Percentiles rank a stretch among this genome's conserved stretches.
phyloP scores from a whole-genome alignment of 257 asterid genomes.

The Ocimum tenuiflorum region DNA sequence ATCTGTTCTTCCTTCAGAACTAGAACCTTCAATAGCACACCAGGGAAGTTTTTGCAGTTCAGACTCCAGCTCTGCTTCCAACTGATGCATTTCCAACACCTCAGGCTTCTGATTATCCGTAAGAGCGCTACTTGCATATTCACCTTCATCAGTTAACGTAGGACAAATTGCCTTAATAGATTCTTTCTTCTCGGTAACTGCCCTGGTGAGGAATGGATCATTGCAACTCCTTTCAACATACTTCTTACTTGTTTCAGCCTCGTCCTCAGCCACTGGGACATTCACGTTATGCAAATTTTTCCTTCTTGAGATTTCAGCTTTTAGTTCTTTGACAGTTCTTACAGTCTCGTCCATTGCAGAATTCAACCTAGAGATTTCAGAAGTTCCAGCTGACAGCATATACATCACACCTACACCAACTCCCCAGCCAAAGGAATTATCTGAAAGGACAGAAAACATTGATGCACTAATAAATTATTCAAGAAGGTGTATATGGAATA shows the following conservation, averaged over 20 bases:
- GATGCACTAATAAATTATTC: neutral
- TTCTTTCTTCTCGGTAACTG: slow-evolving; percentile 7
- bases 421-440: slow-evolving; percentile 56
- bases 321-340: slow-evolving; percentile 51
- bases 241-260: slow-evolving; percentile 5
- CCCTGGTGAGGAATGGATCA: neutral
- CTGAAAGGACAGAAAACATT: slow-evolving; percentile 28
- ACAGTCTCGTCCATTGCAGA: slow-evolving; percentile 56
- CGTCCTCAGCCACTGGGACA: slow-evolving; percentile 14
- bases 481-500: neutral
- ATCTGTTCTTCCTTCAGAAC: slow-evolving; percentile 18
- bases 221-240: slow-evolving; percentile 5
- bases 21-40: slow-evolving; percentile 20
- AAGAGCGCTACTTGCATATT: neutral
- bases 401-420: slow-evolving; percentile 67
- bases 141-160: neutral
- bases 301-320: slow-evolving; percentile 47
- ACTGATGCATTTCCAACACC: slow-evolving; percentile 23
- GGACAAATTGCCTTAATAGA: neutral
- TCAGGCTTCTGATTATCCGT: slow-evolving; percentile 21
- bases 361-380: slow-evolving; percentile 47
- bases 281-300: slow-evolving; percentile 21
- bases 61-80: slow-evolving; percentile 30
- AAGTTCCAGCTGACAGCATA: slow-evolving; percentile 73
- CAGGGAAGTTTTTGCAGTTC: slow-evolving; percentile 28